Evolutionary conservation across 371 early-diverging fungal genomes (phyloP), one percentile per base, ranked within the genome.

Genomic region (Syncephalastrum contaminatum): DNA sequence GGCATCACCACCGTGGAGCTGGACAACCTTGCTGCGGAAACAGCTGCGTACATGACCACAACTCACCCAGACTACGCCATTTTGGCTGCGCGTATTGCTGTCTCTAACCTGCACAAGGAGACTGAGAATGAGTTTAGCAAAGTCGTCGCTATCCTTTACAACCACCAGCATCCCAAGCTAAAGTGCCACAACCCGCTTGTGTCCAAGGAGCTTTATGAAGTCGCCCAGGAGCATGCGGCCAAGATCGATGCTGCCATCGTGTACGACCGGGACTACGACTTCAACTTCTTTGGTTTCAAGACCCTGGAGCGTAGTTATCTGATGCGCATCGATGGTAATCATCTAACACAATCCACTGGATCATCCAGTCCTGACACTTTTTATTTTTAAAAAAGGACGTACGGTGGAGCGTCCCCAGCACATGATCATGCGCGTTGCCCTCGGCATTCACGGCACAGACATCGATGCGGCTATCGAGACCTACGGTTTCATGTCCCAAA

Each of bases 231-330:
- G 42, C 69, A 97, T 72, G 82, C 82, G 20, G 94, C 93, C 22
- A 69, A 67, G 20, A 77, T 96, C 44, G 87, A 98, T 74, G 77
- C 84, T n/a, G 91, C 93, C 55, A 89, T 98, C 59, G 89, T 90
- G 67, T 94, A 96, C 67, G 88, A 93, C 57, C 89, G 96, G 59
- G 98, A 98, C 73, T 95, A 88, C 74, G 83, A 84, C 58, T 93
- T 95, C 79, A 92, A 91, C 75, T 98, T 86, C 78, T 98, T 97
- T 85, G 97, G 96, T 16, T 91, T 96, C 83, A 94, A 94, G 80
- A 96, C 97, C 1, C 83, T 98, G 10, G 90, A 93, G 66, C 90
- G 93, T 24, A 89, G 91, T 36, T 98, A 97, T 70, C 78, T 98
- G 40, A 77, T 98, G 58, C 81, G 86, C 56, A 86, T 94, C 69